These are phyloP conservation scores for Synchytrium microbalum DNA, from an alignment of 371 early-diverging fungal species.

Conservation along the genomic window DNA sequence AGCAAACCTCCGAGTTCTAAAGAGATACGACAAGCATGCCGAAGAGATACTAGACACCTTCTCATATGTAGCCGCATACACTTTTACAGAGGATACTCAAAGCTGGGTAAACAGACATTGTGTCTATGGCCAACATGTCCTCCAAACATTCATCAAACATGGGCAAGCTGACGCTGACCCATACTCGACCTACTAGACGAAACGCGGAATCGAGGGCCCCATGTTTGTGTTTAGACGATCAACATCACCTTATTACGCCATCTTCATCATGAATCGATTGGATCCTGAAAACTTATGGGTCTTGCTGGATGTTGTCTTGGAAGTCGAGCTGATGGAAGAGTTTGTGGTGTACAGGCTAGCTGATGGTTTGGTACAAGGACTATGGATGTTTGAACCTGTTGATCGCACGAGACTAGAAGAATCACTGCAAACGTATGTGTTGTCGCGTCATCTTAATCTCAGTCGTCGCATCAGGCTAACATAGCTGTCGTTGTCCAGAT, in stretches of 20 bases:
- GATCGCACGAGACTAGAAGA: background rate
- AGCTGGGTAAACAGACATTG: slow-evolving; percentile 1
- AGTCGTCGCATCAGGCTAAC: background rate
- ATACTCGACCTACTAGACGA: background rate
- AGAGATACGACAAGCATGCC: slow-evolving; percentile 1
- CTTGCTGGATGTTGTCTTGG: background rate
- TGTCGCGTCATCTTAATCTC: background rate
- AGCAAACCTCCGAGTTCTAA: background rate
- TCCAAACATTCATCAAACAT: too few species aligned
- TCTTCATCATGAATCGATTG: slow-evolving; percentile 4
- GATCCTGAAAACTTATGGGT: background rate
- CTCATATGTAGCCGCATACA: background rate
- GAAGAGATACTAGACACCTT: background rate
- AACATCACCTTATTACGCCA: background rate
- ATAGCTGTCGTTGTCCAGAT: background rate
- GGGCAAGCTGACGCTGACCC: too few species aligned
- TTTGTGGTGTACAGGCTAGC: background rate
- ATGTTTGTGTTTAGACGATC: background rate
- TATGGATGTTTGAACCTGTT: background rate
- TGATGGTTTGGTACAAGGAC: slow-evolving; percentile 2
- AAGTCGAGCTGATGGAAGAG: background rate
- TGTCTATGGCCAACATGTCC: too few species aligned
- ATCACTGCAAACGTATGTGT: background rate
- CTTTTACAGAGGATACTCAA: background rate
- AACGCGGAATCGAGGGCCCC: slow-evolving; percentile 3